phyloP scores from a whole-genome alignment of 208 protist genomes.

The Phytomonas sp. region DNA sequence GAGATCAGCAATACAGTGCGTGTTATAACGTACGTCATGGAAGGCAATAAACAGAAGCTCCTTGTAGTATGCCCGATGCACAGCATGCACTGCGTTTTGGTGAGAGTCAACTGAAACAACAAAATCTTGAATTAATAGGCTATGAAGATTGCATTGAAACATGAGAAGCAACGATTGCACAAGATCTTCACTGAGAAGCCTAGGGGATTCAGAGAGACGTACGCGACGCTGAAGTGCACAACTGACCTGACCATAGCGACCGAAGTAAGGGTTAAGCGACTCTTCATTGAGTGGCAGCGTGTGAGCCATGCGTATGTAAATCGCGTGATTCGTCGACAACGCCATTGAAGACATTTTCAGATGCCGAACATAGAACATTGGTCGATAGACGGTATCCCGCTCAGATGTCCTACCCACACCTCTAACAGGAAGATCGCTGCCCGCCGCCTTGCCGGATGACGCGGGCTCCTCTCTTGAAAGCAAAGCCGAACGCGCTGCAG shows the following conservation, averaged over 20 bases:
- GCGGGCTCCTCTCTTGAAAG: not conserved
- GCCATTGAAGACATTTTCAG: not conserved
- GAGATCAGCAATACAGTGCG: conserved; percentile 48
- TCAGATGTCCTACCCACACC: not conserved
- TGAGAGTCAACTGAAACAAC: conserved; percentile 71
- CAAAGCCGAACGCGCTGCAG: not conserved
- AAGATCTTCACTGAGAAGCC: conserved; percentile 14
- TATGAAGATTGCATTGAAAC: conserved; percentile 2
- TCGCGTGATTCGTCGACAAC: conserved; percentile 2
- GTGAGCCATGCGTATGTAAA: conserved; percentile 81
- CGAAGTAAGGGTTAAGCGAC: conserved; percentile 83
- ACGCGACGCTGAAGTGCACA: conserved; percentile 34
- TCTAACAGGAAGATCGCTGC: not conserved
- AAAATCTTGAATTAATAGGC: conserved; percentile 72
- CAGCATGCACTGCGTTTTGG: conserved; percentile 56
- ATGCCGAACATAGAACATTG: conserved; percentile 42
- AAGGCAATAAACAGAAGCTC: conserved; percentile 79
- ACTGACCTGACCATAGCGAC: conserved; percentile 80
- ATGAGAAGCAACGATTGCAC: conserved; percentile 16
- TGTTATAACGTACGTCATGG: conserved; percentile 38
- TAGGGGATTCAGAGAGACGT: conserved; percentile 18
- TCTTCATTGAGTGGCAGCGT: conserved; percentile 64
- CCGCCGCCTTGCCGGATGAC: not conserved
- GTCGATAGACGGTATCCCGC: conserved; percentile 8
- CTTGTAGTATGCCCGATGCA: conserved; percentile 67